Evolutionary conservation across 176 grass and related monocot species (phyloP).

Genomic region (Raddia guianensis): DNA sequence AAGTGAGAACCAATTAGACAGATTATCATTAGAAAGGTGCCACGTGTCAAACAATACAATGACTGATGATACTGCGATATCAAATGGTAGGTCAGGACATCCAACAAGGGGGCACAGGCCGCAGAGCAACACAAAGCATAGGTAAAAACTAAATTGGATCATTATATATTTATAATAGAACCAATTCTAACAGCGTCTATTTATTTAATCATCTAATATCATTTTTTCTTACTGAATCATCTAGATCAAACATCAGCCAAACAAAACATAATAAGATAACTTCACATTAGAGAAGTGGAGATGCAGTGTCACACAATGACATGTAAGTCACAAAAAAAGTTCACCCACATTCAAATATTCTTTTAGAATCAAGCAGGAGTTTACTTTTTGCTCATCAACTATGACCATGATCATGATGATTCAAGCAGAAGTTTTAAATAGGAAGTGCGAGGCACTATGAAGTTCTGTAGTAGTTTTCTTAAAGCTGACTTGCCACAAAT

Average conservation of each 20-base stretch:
- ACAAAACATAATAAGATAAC: not conserved
- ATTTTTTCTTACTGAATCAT: not conserved
- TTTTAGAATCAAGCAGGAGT: too few relatives aligned
- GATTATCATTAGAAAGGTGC: not conserved
- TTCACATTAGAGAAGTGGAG: not conserved
- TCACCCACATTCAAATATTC: not conserved
- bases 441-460: not conserved
- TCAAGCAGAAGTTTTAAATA: not conserved
- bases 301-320: not conserved
- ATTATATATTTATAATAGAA: not conserved
- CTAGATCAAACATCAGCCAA: not conserved
- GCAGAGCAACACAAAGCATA: not conserved
- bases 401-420: not conserved
- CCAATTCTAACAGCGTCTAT: not conserved
- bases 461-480: not conserved
- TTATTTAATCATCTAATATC: not conserved
- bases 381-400: too few relatives aligned
- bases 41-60: conserved; percentile 2
- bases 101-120: not conserved
- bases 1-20: conserved; percentile 7
- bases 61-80: not conserved
- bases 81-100: not conserved
- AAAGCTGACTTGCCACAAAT: not conserved
- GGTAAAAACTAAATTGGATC: not conserved
- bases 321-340: not conserved